Percentiles rank a stretch among this genome's conserved stretches.
These are phyloP conservation scores for Volvox carteri DNA, from an alignment of 163 green algal genomes.

Conservation along the genomic window DNA sequence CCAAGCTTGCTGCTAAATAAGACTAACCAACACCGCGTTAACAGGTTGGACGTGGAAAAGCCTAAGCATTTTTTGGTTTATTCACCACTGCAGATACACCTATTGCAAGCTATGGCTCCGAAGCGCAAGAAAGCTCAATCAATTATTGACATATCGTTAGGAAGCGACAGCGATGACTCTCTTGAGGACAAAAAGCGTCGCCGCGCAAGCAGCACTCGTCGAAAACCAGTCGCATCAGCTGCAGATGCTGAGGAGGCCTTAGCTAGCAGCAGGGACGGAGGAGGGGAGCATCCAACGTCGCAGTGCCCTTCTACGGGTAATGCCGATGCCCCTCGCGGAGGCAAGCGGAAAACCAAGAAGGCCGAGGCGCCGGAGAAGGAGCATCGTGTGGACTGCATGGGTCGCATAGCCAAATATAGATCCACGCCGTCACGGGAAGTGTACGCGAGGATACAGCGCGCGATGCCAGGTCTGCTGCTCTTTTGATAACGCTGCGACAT, in stretches of 20 bases:
- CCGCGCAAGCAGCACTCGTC: too few species aligned
- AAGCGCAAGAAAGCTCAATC: not conserved
- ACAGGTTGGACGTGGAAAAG: not conserved
- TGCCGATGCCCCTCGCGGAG: not conserved
- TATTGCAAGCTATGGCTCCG: not conserved
- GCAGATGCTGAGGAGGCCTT: not conserved
- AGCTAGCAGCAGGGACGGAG: not conserved
- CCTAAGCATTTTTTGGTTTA: not conserved
- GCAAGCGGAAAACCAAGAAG: slow-evolving; percentile 8
- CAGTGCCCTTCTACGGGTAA: not conserved
- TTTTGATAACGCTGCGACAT: not conserved
- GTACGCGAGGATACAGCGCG: not conserved
- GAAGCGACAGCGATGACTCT: too few species aligned
- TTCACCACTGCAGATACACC: not conserved
- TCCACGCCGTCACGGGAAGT: slow-evolving; percentile 15
- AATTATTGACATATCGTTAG: not conserved
- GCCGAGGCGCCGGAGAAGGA: not conserved
- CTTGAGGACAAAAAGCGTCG: too few species aligned
- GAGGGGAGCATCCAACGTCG: not conserved
- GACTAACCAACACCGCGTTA: not conserved
- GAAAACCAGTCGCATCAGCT: too few species aligned
- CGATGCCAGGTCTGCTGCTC: slow-evolving; percentile 30
- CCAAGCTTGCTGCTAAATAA: not conserved
- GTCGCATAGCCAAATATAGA: not conserved
- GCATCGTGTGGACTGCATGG: not conserved